Conservation (phyloP, 352 stramenopile species). For the Phytophthora cactorum region DNA sequence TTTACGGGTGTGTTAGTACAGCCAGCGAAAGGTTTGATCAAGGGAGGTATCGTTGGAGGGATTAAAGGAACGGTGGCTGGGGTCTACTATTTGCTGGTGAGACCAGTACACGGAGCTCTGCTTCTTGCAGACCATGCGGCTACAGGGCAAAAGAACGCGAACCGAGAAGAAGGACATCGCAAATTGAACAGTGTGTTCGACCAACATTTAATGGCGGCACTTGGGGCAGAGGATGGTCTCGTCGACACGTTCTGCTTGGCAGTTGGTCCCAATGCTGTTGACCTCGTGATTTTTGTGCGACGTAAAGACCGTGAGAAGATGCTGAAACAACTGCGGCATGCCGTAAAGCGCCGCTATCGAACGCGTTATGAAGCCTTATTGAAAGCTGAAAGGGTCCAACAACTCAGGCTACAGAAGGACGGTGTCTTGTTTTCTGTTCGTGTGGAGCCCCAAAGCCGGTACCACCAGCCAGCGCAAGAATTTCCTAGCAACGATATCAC, state of each 20-base stretch:
- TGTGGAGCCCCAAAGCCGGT: not conserved
- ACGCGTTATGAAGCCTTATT: conserved; percentile 18
- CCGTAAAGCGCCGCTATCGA: conserved; percentile 19
- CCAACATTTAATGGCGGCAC: conserved; percentile 30
- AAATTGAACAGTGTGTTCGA: conserved; percentile 39
- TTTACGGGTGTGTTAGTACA: conserved; percentile 51
- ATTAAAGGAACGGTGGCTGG: conserved; percentile 29
- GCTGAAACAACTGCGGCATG: conserved; percentile 18
- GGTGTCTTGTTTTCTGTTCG: conserved; percentile 1
- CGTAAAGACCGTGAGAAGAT: conserved; percentile 28
- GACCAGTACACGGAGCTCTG: conserved; percentile 44
- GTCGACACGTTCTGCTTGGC: conserved; percentile 27
- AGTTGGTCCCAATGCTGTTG: conserved; percentile 27
- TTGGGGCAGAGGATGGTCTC: conserved; percentile 30
- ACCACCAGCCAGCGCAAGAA: not conserved
- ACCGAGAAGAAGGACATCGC: conserved; percentile 40
- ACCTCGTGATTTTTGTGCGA: conserved; percentile 33
- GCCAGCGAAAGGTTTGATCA: conserved; percentile 32
- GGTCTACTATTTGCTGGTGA: conserved; percentile 32
- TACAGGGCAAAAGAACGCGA: conserved; percentile 45
- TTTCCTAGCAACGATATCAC: conserved; percentile 5
- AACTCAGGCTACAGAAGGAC: conserved; percentile 4
- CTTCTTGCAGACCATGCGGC: conserved; percentile 47
- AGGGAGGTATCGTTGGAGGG: conserved; percentile 24
- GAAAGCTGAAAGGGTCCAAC: conserved; percentile 22